Conservation (phyloP, 805 yeast genomes). For the Wickerhamomyces rabaulensis region DNA sequence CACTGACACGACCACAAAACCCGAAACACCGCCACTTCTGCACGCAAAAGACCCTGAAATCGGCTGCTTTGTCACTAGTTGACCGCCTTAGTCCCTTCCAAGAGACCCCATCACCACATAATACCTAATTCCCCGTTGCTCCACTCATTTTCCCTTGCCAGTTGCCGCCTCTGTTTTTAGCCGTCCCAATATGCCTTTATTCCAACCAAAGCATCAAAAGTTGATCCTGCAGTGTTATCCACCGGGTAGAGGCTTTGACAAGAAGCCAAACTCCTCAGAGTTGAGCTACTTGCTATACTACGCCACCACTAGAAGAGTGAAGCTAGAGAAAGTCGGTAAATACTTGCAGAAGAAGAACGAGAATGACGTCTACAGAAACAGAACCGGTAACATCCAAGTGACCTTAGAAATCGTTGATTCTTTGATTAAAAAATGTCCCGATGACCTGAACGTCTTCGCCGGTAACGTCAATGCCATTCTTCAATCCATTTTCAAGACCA, state of each 20-base stretch:
- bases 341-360: constrained; percentile 59
- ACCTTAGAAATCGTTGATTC: constrained; percentile 67
- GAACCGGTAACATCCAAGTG: constrained; percentile 79
- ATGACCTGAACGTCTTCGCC: constrained; percentile 81
- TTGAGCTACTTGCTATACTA: constrained; percentile 82
- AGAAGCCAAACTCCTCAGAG: constrained; percentile 90
- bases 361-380: constrained; percentile 52
- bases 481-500: constrained; percentile 41
- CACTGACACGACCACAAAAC: not conserved
- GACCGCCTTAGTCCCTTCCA: not conserved
- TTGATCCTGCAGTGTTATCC: constrained; percentile 91
- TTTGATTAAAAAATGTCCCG: constrained; percentile 70
- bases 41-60: not conserved
- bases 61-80: not conserved
- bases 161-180: not conserved
- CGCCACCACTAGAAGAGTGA: constrained; percentile 84
- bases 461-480: constrained; percentile 60
- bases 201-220: constrained; percentile 82
- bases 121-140: not conserved
- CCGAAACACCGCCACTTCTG: not conserved
- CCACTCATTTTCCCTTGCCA: not conserved
- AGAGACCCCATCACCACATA: not conserved
- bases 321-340: constrained; percentile 78
- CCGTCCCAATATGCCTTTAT: constrained; percentile 26
- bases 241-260: constrained; percentile 78